phyloP scores from a whole-genome alignment of 2,329 filamentous ascomycete species.

The Endocalyx cinctus region DNA sequence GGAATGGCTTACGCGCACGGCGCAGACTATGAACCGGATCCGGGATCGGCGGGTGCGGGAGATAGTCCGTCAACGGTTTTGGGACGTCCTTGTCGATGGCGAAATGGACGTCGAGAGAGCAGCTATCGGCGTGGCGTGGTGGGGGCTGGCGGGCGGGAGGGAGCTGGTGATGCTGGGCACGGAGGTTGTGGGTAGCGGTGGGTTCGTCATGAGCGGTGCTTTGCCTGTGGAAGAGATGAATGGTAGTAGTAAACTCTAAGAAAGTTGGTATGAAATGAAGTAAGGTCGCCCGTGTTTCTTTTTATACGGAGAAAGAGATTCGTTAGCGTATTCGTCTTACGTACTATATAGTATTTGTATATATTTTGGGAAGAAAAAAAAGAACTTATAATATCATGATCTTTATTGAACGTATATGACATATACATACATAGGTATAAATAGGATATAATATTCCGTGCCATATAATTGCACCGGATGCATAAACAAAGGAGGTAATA shows the following conservation, averaged over 20 bases:
- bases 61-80: constrained; percentile 66
- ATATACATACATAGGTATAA: too few species aligned
- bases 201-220: constrained; percentile 56
- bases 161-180: constrained; percentile 40
- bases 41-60: constrained; percentile 57
- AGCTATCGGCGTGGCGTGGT: constrained; percentile 78
- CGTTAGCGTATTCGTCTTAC: too few species aligned
- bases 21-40: constrained; percentile 62
- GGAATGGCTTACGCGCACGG: constrained; percentile 74
- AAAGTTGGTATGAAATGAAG: not conserved
- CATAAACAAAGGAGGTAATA: too few species aligned
- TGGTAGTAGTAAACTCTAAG: constrained; percentile 19
- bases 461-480: too few species aligned
- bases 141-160: constrained; percentile 59
- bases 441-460: too few species aligned
- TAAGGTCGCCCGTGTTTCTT: too few species aligned
- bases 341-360: too few species aligned
- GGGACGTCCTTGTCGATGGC: constrained; percentile 72
- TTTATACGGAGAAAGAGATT: not conserved
- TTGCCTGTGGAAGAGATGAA: constrained; percentile 28
- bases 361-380: too few species aligned
- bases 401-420: too few species aligned
- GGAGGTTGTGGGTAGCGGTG: too few species aligned
- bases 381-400: too few species aligned
- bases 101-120: constrained; percentile 87